A percentile compares a stretch with the other conserved stretches of the same genome.
Evolutionary conservation across 768 basidiomycete species (phyloP).

Genomic region (Calocybe indica): DNA sequence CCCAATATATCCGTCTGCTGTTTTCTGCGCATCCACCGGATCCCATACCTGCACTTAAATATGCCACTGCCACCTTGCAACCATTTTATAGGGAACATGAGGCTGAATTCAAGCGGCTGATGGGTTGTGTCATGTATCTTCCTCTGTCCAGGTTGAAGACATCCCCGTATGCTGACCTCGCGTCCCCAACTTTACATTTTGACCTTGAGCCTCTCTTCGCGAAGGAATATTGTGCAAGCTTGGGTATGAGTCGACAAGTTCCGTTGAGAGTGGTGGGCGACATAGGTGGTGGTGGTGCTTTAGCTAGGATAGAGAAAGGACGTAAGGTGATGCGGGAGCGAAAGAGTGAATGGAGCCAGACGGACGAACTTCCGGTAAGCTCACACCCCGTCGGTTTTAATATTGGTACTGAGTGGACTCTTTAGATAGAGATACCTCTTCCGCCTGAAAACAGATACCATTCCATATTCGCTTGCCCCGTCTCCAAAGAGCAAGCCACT

Average conservation of each 20-base stretch:
- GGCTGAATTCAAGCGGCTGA: constrained; percentile 62
- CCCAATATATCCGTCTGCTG: constrained; percentile 80
- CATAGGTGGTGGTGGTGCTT: constrained; percentile 86
- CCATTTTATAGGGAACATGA: constrained; percentile 60
- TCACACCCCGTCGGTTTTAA: not conserved
- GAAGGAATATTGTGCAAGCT: constrained; percentile 80
- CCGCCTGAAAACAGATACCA: constrained; percentile 87
- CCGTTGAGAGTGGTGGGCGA: constrained; percentile 88
- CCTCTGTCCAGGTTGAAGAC: constrained; percentile 58
- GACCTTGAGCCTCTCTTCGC: constrained; percentile 82
- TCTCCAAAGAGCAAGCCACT: constrained; percentile 95
- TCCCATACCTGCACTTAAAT: constrained; percentile 56
- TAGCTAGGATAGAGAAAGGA: constrained; percentile 92
- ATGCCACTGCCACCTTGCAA: constrained; percentile 63
- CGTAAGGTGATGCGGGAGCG: constrained; percentile 89
- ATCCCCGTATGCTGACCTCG: constrained; percentile 75
- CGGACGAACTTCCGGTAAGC: constrained; percentile 82
- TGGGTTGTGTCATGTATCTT: constrained; percentile 65
- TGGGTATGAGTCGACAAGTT: constrained; percentile 86
- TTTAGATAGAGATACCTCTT: constrained; percentile 89
- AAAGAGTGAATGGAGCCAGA: constrained; percentile 89
- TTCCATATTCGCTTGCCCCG: constrained; percentile 95
- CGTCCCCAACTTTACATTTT: constrained; percentile 63
- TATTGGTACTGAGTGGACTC: constrained; percentile 1
- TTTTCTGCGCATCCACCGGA: constrained; percentile 56